phyloP scores from a whole-genome alignment of 768 basidiomycete species.

The Russula sp. region DNA sequence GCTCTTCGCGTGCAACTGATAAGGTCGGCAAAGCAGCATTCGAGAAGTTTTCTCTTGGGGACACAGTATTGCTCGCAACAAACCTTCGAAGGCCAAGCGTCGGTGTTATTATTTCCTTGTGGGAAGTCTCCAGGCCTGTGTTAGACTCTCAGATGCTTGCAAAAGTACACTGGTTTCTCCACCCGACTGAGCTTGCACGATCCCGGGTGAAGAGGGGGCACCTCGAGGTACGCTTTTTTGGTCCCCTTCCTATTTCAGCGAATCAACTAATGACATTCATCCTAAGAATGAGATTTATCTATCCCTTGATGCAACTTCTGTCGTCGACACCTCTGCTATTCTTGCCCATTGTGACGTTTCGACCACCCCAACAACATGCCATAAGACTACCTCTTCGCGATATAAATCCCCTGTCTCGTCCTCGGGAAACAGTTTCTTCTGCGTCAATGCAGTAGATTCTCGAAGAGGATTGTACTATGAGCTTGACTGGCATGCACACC shows the following conservation, averaged over 20 bases:
- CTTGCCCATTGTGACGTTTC: constrained; percentile 23
- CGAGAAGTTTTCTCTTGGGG: constrained; percentile 48
- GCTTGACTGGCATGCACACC: constrained; percentile 8
- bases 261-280: neutral
- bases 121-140: constrained; percentile 42
- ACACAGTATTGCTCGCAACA: constrained; percentile 56
- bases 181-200: constrained; percentile 54
- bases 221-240: constrained; percentile 39
- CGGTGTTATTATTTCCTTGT: constrained; percentile 64
- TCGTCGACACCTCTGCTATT: constrained; percentile 14
- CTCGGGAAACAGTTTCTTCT: neutral
- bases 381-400: constrained; percentile 3
- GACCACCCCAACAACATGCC: constrained; percentile 10
- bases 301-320: constrained; percentile 24
- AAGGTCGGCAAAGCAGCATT: neutral
- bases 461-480: constrained; percentile 14
- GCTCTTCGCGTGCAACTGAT: constrained; percentile 2
- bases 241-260: neutral
- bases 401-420: constrained; percentile 7
- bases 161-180: constrained; percentile 69
- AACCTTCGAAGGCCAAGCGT: constrained; percentile 46
- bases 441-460: constrained; percentile 14
- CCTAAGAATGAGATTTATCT: constrained; percentile 72
- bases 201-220: constrained; percentile 55
- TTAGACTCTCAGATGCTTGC: constrained; percentile 40